A percentile compares a stretch with the other conserved stretches of the same genome.
Conservation (phyloP, 169 alveolate species). For the Plasmodium reichenowi region DNA sequence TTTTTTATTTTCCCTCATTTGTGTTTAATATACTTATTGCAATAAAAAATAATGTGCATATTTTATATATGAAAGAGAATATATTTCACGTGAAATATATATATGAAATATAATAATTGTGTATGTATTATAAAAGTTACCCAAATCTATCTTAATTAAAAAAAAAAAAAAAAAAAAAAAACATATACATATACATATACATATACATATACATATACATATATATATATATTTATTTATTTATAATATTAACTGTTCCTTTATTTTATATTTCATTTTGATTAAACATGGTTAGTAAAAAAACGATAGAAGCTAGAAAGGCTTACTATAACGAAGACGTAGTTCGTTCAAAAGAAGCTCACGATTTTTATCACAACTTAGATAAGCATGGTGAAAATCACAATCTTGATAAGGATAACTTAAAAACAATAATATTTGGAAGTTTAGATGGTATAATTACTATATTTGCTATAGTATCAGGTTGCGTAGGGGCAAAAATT, state of each 20-base stretch:
- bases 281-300: conserved; percentile 37
- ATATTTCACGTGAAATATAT: no score
- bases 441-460: conserved; percentile 94
- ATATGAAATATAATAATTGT: no score
- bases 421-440: conserved; percentile 91
- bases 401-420: conserved; percentile 80
- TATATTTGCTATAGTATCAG: conserved; percentile 92
- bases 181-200: no score
- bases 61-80: no score
- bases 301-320: conserved; percentile 75
- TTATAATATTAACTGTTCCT: background rate
- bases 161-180: no score
- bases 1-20: no score
- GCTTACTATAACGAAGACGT: conserved; percentile 79
- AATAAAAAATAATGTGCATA: no score
- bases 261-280: background rate
- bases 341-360: conserved; percentile 64
- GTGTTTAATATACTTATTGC: no score
- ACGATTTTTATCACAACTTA: conserved; percentile 37
- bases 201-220: no score
- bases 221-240: background rate
- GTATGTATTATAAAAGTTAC: no score
- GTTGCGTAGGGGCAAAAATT: conserved; percentile 92
- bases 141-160: no score
- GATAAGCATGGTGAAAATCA: conserved; percentile 75